Base-by-base conservation (phyloP, 768 basidiomycete species). In the Boletus insuetus region DNA sequence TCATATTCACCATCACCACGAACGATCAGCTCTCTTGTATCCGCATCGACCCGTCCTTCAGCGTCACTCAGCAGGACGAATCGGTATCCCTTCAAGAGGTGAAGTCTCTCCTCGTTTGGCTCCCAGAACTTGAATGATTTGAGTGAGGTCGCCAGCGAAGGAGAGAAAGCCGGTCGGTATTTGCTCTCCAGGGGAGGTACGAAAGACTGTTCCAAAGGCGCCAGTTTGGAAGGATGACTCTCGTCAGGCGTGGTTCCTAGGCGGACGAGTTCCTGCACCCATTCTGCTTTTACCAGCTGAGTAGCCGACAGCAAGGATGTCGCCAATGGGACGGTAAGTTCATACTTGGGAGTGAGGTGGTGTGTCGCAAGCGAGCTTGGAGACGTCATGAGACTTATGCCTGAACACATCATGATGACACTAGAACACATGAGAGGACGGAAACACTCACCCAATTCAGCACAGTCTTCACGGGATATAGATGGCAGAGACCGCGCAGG, bases 51-150 rank as follows among this genome's bases (percentile, higher is more conserved):
- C 37, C 82, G 77, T n/a, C 79, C 73, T 0, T 74, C 74, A 46
- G 77, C 80, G 59, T 87, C 85, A 2, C 79, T 79, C 6, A 85
- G 71, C 50, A 84, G 82, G 8, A 90, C 63, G 62, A 90, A 89
- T 9, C 84, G 75, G 55, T 75, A 79, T 0, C 69, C 67, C 6
- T 69, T 66, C 32, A 91, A 75, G 62, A 91, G 73, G 45, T 77
- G 74, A 10, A 82, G 61, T 10, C 89, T 77, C 52, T 77, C 82
- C 63, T 87, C 84, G 50, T 84, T 85, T 0, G 84, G 84, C 54
- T 85, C 81, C 89, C 89, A 90, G 3, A 81, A 71, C 26, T 75
- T 79, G 64, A 79, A 73, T 0, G 70, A 73, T 64, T 84, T 84
- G 38, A 85, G 73, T 3, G 74, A 56, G 0, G 78, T 56, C 1